Percentiles rank a stretch among this genome's conserved stretches.
These are phyloP conservation scores for Xanthoconium separans DNA, from an alignment of 1,284 basidiomycete genomes.

Conservation along the genomic window DNA sequence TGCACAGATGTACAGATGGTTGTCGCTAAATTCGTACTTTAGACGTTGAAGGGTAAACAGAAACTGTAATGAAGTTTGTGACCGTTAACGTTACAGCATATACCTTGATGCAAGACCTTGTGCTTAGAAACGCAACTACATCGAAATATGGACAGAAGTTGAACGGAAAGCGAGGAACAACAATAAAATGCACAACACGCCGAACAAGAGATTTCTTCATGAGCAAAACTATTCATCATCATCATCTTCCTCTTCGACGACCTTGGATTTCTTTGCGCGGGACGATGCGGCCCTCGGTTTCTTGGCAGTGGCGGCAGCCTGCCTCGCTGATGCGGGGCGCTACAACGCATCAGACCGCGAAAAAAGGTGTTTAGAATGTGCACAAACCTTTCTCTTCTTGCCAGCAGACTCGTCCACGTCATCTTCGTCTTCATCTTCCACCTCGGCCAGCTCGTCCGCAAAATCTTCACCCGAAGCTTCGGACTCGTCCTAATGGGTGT, in stretches of 20 bases:
- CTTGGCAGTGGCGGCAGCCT: slow-evolving; percentile 20
- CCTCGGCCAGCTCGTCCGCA: slow-evolving; percentile 27
- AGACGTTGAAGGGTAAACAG: background rate
- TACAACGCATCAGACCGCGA: slow-evolving; percentile 19
- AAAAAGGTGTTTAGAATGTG: background rate
- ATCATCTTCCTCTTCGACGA: slow-evolving; percentile 29
- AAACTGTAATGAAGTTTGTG: slow-evolving; percentile 2
- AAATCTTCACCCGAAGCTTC: slow-evolving; percentile 35
- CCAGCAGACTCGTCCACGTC: slow-evolving; percentile 20
- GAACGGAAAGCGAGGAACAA: background rate
- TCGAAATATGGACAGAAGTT: background rate
- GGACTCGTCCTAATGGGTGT: slow-evolving; percentile 25
- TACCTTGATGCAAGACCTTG: slow-evolving; percentile 3
- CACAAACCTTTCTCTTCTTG: slow-evolving; percentile 35
- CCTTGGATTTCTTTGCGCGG: slow-evolving; percentile 33
- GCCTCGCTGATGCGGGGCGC: slow-evolving; percentile 29
- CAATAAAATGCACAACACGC: slow-evolving; percentile 6
- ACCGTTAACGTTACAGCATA: background rate
- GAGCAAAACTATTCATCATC: slow-evolving; percentile 26
- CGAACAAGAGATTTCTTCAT: background rate
- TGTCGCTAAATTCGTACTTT: background rate
- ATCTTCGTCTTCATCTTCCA: slow-evolving; percentile 32
- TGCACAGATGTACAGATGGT: background rate
- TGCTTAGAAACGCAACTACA: slow-evolving; percentile 7
- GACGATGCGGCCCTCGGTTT: slow-evolving; percentile 27